Conservation (phyloP, 2,329 filamentous ascomycete species). For the Aspergillus uvarum region DNA sequence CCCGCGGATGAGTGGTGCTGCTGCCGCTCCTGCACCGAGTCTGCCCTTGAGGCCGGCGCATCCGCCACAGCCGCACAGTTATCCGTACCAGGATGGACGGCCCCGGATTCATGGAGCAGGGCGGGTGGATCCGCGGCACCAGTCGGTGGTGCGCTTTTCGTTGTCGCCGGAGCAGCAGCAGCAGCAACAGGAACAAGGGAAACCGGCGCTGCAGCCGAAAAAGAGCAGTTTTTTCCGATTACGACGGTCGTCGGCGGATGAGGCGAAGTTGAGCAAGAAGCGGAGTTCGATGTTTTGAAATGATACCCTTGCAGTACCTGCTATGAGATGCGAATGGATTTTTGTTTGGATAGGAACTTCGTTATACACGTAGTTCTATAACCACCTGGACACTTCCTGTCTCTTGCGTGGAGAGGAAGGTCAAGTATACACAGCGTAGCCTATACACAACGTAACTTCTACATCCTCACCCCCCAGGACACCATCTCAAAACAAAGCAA, state of each 20-base stretch:
- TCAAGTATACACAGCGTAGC: background rate
- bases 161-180: constrained; percentile 14
- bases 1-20: constrained; percentile 18
- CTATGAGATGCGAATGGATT: background rate
- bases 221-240: constrained; percentile 50
- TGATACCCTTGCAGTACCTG: background rate
- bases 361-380: too few relatives aligned
- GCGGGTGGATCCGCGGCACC: constrained; percentile 9
- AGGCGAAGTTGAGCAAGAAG: constrained; percentile 44
- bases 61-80: constrained; percentile 15
- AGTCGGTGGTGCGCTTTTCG: constrained; percentile 22
- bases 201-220: constrained; percentile 33
- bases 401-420: too few relatives aligned
- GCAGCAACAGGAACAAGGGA: constrained; percentile 7
- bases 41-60: constrained; percentile 16
- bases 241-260: constrained; percentile 35
- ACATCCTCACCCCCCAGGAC: too few relatives aligned
- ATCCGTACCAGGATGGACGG: constrained; percentile 15
- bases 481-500: background rate
- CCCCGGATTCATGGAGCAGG: background rate
- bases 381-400: too few relatives aligned
- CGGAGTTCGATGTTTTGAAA: constrained; percentile 48
- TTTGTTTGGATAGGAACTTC: too few relatives aligned
- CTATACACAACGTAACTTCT: background rate
- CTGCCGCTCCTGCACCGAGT: constrained; percentile 9